Evolutionary conservation across 1,284 basidiomycete genomes (phyloP), one percentile per base, ranked within the genome.

Genomic region (Marasmius fiardii): DNA sequence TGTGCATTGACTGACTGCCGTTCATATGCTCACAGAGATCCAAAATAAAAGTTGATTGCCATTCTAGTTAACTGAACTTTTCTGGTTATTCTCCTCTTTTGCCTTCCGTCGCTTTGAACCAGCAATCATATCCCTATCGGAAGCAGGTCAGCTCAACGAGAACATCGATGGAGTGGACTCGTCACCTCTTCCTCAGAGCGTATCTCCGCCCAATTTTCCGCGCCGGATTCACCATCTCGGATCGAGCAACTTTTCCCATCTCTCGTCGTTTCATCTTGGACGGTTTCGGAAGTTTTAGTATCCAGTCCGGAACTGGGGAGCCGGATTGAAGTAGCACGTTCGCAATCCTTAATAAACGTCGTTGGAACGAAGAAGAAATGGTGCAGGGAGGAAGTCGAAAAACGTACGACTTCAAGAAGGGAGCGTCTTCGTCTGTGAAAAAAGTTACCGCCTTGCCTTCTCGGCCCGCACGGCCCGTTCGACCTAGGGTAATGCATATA

Each of bases 381-480:
- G 18, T 20, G 18, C 14, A 11, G 14, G 28, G 16, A 21, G 3
- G 2, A 18, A 47, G 14, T 23, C n/a, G n/a, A n/a, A n/a, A 16
- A 14, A 52, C 86, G 63, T 69, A 94, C 88, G 92, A 86, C 74
- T 96, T 95, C 43, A 98, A 78, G 72, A 90, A 93, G 1, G 92
- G 90, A 0, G 87, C 91, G 69, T 99, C 96, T 58, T 95, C 92
- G 64, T 94, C 85, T 2, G 93, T 97, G 74, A 98, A 98, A 72
- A 94, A 98, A 1, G 96, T 99, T 51, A 96, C 84, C 0, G 96
- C 95, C 67, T 89, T 88, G 8, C 96, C 96, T 63, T 92, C 86
- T 49, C 90, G 82, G 1, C 95, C 96, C 16, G 95, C 95, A 56
- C 96, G 85, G 18, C 96, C 96, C 1, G 96, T 98, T 57, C 97